Evolutionary conservation across 441 rosid genomes (phyloP).

Genomic region (Lepidium campestre): DNA sequence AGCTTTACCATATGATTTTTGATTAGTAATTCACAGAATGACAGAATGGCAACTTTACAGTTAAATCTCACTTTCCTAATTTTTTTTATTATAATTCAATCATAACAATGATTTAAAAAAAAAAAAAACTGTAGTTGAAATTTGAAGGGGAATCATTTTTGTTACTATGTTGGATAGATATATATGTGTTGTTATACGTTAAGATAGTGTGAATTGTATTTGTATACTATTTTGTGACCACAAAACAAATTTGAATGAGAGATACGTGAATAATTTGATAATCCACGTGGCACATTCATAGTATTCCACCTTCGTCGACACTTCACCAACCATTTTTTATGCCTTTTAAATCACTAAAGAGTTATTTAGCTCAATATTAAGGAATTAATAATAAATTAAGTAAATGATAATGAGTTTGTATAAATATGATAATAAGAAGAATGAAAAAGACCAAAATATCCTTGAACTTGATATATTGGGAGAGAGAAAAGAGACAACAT

Average conservation of each 20-base stretch:
- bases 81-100: too few relatives aligned
- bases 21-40: neutral
- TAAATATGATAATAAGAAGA: too few relatives aligned
- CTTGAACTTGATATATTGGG: too few relatives aligned
- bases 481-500: too few relatives aligned
- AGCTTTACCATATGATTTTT: neutral
- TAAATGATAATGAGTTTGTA: too few relatives aligned
- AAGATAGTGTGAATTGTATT: too few relatives aligned
- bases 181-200: too few relatives aligned
- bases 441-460: too few relatives aligned
- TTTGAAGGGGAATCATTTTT: neutral
- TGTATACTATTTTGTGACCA: conserved; percentile 8
- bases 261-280: conserved; percentile 4
- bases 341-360: conserved; percentile 3
- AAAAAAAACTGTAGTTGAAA: too few relatives aligned
- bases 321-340: conserved; percentile 25
- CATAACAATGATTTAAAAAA: too few relatives aligned
- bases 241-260: neutral
- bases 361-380: too few relatives aligned
- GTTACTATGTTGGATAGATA: neutral
- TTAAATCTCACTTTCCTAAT: neutral
- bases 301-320: conserved; percentile 28
- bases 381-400: too few relatives aligned
- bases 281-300: conserved; percentile 22
- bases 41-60: conserved; percentile 3